Evolutionary conservation across 495 filamentous ascomycete species (phyloP), one percentile per base, ranked within the genome.

Genomic region (Astrocystis sublimbata): DNA sequence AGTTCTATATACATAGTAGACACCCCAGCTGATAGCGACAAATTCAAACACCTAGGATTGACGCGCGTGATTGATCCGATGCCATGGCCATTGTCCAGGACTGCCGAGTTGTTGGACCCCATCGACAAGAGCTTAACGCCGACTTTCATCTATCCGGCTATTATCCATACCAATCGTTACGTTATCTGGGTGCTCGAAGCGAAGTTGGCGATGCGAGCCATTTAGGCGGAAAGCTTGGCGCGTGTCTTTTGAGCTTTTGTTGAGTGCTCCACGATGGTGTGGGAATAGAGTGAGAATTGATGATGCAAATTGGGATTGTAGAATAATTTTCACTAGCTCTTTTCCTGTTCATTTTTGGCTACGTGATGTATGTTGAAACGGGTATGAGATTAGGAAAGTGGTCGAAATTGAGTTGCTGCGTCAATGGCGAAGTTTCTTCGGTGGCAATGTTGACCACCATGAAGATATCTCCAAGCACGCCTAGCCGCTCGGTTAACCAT

Each of bases 61-160:
- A 33, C 35, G 54, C 38, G 43, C 6, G 26, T 45, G 54, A 45
- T 43, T 45, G 15, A 30, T 19, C n/a, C 40, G 21, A 54, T 38
- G 17, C 33, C 40, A 33, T 26, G 19, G 38, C n/a, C 23, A n/a
- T 28, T 36, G 19, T n/a, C 40, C 38, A 26, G 30, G 19, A 59
- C 45, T 59, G 56, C 56, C 56, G 56, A 40, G 31, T 49, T 35
- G 5, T 21, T 1, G 9, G 8, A 10, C 42, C 49, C 2, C 21
- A 26, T 36, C 6, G 4, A 26, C 21, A 50, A 51, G 50, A 41
- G 41, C 40, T 53, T 50, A 30, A 64, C 21, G 15, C 36, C 40
- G 1, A 38, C n/a, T n/a, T 41, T 21, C 46, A 65, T 70, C 61
- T 70, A 70, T 43, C 68, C 65, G 68, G 68, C 23, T 63, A 51